Percentiles rank a stretch among this genome's conserved stretches.
Evolutionary conservation across 2,329 filamentous ascomycete genomes (phyloP).

Genomic region (Scytalidium lignicola): DNA sequence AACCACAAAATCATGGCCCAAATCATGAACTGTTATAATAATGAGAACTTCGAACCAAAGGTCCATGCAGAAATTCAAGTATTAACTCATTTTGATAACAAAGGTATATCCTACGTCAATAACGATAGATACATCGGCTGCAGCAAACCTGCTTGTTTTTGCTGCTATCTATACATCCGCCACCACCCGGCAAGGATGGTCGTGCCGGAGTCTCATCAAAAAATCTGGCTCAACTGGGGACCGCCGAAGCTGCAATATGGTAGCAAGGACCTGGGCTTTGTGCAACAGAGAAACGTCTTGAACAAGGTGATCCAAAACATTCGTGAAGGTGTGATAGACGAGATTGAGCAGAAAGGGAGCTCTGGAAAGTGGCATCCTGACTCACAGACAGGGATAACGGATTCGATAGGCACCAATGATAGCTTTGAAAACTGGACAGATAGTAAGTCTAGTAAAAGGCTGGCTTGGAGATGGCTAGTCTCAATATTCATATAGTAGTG

Average conservation of each 20-base stretch:
- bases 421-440: no score
- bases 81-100: slow-evolving; percentile 5
- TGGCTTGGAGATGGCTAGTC: no score
- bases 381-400: slow-evolving; percentile 18
- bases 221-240: slow-evolving; percentile 26
- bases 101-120: slow-evolving; percentile 5
- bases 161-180: slow-evolving; percentile 23
- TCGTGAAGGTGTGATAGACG: slow-evolving; percentile 16
- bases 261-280: slow-evolving; percentile 7
- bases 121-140: slow-evolving; percentile 11
- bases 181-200: slow-evolving; percentile 24
- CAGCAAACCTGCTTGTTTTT: slow-evolving; percentile 13
- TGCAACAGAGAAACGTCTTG: slow-evolving; percentile 18
- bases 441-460: no score
- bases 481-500: no score
- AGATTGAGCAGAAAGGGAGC: slow-evolving; percentile 18
- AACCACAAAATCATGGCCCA: slow-evolving; percentile 9
- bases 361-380: slow-evolving; percentile 19
- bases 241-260: slow-evolving; percentile 17
- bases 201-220: slow-evolving; percentile 21
- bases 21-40: slow-evolving; percentile 3
- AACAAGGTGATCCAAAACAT: slow-evolving; percentile 23
- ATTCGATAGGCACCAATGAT: no score
- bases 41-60: slow-evolving; percentile 8
- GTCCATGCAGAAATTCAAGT: slow-evolving; percentile 10